Evolutionary conservation across 345 rosid species (phyloP).

Genomic region (Eucalyptus victrix): DNA sequence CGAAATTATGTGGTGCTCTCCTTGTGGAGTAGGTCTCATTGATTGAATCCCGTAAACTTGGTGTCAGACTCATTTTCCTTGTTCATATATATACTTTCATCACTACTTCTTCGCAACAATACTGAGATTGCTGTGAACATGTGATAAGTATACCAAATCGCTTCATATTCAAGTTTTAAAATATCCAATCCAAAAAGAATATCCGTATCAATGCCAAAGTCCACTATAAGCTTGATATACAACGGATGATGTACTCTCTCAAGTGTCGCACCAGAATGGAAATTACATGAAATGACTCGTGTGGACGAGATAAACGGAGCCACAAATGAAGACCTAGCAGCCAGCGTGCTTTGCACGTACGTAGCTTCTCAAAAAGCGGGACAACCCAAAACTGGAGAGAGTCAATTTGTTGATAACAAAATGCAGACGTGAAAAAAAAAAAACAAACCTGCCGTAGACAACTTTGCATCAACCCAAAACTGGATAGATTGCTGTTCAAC

Average conservation of each 20-base stretch:
- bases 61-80: neutral
- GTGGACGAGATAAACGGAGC: neutral
- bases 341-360: neutral
- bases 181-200: neutral
- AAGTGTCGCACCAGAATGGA: neutral
- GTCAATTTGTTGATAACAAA: neutral
- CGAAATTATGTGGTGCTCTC: neutral
- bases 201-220: neutral
- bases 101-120: neutral
- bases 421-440: neutral
- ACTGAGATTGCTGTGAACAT: neutral
- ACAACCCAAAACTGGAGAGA: neutral
- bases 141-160: neutral
- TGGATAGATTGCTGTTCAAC: too few species aligned
- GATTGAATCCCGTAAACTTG: rapidly evolving
- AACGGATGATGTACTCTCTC: neutral
- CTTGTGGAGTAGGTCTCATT: neutral
- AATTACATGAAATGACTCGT: neutral
- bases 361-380: neutral
- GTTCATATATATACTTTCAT: too few species aligned
- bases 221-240: neutral
- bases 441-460: too few species aligned
- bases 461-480: too few species aligned
- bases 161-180: neutral
- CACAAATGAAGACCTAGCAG: neutral